These are phyloP conservation scores for Penicillium polonicum DNA, from an alignment of 2,329 filamentous ascomycete genomes.

Conservation along the genomic window DNA sequence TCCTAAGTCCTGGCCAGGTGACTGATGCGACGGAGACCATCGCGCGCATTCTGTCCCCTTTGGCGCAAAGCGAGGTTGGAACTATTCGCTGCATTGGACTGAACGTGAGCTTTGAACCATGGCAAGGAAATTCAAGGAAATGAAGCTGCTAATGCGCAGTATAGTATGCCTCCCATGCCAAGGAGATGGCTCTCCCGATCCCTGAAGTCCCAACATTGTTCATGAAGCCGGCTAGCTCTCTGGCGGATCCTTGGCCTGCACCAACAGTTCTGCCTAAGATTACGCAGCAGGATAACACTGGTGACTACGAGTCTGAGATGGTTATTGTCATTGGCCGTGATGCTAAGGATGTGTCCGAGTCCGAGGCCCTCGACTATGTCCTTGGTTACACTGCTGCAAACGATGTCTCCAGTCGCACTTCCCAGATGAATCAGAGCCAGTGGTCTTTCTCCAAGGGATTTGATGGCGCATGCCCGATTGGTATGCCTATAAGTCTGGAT, in stretches of 20 bases:
- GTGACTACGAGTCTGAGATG: constrained; percentile 61
- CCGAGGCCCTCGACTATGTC: constrained; percentile 58
- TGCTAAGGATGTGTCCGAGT: constrained; percentile 56
- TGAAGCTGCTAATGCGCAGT: not conserved
- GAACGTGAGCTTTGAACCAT: constrained; percentile 43
- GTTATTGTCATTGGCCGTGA: constrained; percentile 56
- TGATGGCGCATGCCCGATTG: constrained; percentile 56
- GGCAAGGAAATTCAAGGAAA: not conserved
- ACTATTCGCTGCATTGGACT: constrained; percentile 60
- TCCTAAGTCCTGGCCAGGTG: constrained; percentile 53
- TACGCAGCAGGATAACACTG: constrained; percentile 53
- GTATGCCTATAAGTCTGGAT: constrained; percentile 18
- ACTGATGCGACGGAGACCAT: constrained; percentile 45
- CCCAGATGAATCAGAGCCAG: constrained; percentile 55
- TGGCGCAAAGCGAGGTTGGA: constrained; percentile 52
- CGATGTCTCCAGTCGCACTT: constrained; percentile 61
- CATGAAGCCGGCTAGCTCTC: constrained; percentile 56
- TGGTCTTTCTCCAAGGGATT: constrained; percentile 62
- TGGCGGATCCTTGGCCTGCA: constrained; percentile 55
- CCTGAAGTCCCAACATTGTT: constrained; percentile 59
- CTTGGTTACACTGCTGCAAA: constrained; percentile 65
- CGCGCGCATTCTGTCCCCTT: constrained; percentile 51
- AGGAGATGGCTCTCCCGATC: constrained; percentile 53
- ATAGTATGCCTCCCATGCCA: constrained; percentile 52
- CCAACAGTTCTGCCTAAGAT: constrained; percentile 55